Conservation (phyloP, 257 asterid species). For the Plantago ovata region DNA sequence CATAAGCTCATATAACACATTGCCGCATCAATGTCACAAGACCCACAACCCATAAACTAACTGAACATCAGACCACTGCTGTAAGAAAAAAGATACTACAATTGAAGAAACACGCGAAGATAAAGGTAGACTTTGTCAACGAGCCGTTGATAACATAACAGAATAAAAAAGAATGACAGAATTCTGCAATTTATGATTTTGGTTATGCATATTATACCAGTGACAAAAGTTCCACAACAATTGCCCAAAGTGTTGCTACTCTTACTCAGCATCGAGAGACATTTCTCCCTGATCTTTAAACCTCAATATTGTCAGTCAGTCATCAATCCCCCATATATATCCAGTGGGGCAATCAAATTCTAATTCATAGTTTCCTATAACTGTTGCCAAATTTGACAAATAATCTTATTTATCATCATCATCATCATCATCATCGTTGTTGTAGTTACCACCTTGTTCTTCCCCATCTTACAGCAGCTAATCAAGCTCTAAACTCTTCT, state of each 20-base stretch:
- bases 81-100: no score
- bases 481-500: conserved; percentile 70
- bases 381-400: conserved; percentile 25
- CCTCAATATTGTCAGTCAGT: conserved; percentile 17
- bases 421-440: conserved; percentile 40
- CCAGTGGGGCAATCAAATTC: conserved; percentile 1
- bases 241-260: conserved; percentile 40
- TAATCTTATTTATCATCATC: conserved; percentile 18
- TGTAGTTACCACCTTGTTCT: conserved; percentile 12
- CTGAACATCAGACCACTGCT: no score
- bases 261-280: conserved; percentile 20
- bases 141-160: no score
- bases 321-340: neutral
- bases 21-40: no score
- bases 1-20: no score
- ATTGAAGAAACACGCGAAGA: no score
- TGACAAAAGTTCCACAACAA: conserved; percentile 48
- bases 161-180: neutral
- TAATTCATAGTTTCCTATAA: conserved; percentile 33
- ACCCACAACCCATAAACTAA: no score
- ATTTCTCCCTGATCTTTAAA: conserved; percentile 18
- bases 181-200: neutral
- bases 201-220: conserved; percentile 12
- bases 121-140: no score
- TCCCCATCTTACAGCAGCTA: conserved; percentile 25